Evolutionary conservation across 2,329 filamentous ascomycete species (phyloP), one percentile per base, ranked within the genome.

Genomic region (Akanthomyces muscarius): DNA sequence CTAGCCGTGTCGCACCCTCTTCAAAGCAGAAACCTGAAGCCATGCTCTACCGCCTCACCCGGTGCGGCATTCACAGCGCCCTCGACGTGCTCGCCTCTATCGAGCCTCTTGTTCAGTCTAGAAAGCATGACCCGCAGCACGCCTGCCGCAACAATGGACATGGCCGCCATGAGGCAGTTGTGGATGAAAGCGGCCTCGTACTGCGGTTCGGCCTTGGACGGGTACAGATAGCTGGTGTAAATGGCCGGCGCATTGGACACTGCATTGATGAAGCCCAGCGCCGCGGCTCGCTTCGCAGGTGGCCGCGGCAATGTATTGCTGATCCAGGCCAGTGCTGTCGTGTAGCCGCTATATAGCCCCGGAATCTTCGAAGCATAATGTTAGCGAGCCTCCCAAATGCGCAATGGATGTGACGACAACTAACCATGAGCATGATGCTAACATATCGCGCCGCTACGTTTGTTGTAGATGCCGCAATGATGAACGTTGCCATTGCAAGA

Each of bases 191-290:
- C 87, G 18, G 85, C 76, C 5, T 83, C 73, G 66, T 80, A 81
- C 54, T 70, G 73, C 11, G 78, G 77, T 21, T 68, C 72, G 55
- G 76, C 77, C 42, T 69, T 73, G 65, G 83, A 77, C 18, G 83
- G 83, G 68, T 90, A 91, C 80, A 90, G 83, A 68, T 89, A 89
- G 62, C 79, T 82, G 0, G 86, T 86, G 69, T 89, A 92, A 66
- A 93, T 92, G 54, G 82, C 86, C 48, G 84, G 85, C 18, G 60
- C 33, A 71, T 93, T 73, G 10, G 66, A 68, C 14, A 70, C 64
- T 44, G 87, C 87, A 70, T 94, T 94, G 74, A 93, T 91, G 65
- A 89, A 86, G 1, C 89, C 90, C 5, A 94, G 73, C 0, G 89
- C 89, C 0, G 89, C 79, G 1, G 80, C 80, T 64, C 89, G 83